Evolutionary conservation across 2,329 filamentous ascomycete species (phyloP).

Genomic region (Epichloe gansuensis): DNA sequence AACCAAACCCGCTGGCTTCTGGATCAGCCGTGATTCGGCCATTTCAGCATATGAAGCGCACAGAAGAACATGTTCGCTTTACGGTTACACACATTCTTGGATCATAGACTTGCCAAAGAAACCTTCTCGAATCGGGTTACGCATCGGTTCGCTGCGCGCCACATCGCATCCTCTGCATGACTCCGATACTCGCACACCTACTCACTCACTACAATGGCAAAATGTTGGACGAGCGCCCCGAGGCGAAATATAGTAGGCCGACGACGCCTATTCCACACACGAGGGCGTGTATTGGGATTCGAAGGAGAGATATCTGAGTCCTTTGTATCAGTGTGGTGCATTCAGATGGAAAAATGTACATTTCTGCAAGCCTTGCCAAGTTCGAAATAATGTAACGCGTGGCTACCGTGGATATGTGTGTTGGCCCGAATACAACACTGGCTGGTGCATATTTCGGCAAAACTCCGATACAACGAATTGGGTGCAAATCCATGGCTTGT

Average conservation of each 20-base stretch:
- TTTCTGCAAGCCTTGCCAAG: too few relatives aligned
- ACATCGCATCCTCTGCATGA: constrained; percentile 24
- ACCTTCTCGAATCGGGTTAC: constrained; percentile 29
- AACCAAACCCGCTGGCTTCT: constrained; percentile 34
- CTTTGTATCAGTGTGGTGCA: background rate
- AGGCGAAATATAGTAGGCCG: constrained; percentile 31
- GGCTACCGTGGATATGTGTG: too few relatives aligned
- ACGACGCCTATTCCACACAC: constrained; percentile 25
- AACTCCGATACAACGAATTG: too few relatives aligned
- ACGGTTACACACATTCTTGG: constrained; percentile 32
- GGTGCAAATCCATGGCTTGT: too few relatives aligned
- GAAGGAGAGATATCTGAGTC: constrained; percentile 6
- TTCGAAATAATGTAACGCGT: too few relatives aligned
- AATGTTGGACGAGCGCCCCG: constrained; percentile 25
- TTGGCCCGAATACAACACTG: too few relatives aligned
- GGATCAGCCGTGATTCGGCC: constrained; percentile 31
- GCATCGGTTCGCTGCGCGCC: constrained; percentile 31
- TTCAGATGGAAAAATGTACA: too few relatives aligned
- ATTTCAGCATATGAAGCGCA: constrained; percentile 31
- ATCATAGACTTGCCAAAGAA: constrained; percentile 20
- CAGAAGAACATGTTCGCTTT: constrained; percentile 21
- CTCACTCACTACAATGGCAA: constrained; percentile 41
- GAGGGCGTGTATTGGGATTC: constrained; percentile 16
- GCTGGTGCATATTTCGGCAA: too few relatives aligned
- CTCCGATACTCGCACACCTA: constrained; percentile 35